phyloP scores from a whole-genome alignment of 2,329 filamentous ascomycete species.

The Decorospora gaudefroyi region DNA sequence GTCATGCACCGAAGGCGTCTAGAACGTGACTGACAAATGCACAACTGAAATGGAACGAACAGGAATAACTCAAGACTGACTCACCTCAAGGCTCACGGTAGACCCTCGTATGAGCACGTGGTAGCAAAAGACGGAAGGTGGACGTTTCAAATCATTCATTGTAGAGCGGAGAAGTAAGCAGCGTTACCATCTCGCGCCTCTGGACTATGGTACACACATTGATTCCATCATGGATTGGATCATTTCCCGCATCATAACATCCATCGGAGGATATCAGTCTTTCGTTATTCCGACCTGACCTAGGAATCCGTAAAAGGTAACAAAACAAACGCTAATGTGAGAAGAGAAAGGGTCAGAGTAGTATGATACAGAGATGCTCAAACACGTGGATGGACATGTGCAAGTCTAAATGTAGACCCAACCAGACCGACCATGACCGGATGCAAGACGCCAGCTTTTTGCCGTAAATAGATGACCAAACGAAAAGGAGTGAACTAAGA shows the following conservation, averaged over 20 bases:
- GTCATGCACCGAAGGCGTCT: no score
- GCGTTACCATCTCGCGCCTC: conserved; percentile 39
- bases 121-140: background rate
- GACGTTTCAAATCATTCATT: conserved; percentile 24
- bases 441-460: conserved; percentile 50
- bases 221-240: conserved; percentile 24
- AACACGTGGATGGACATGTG: conserved; percentile 35
- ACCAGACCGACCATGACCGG: conserved; percentile 34
- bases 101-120: no score
- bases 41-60: no score
- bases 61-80: no score
- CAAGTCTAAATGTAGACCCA: conserved; percentile 41
- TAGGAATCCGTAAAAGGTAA: conserved; percentile 31
- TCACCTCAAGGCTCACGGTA: no score
- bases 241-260: conserved; percentile 24
- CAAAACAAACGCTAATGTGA: conserved; percentile 39
- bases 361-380: conserved; percentile 43
- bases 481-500: conserved; percentile 28
- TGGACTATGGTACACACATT: conserved; percentile 36
- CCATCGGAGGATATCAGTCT: conserved; percentile 28
- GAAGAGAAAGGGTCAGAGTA: conserved; percentile 40
- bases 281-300: conserved; percentile 30
- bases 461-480: conserved; percentile 29
- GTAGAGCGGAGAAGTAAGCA: conserved; percentile 40
- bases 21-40: no score